A percentile compares a stretch with the other conserved stretches of the same genome.
These are phyloP conservation scores for Suillus plorans DNA, from an alignment of 768 basidiomycete species.

Conservation along the genomic window DNA sequence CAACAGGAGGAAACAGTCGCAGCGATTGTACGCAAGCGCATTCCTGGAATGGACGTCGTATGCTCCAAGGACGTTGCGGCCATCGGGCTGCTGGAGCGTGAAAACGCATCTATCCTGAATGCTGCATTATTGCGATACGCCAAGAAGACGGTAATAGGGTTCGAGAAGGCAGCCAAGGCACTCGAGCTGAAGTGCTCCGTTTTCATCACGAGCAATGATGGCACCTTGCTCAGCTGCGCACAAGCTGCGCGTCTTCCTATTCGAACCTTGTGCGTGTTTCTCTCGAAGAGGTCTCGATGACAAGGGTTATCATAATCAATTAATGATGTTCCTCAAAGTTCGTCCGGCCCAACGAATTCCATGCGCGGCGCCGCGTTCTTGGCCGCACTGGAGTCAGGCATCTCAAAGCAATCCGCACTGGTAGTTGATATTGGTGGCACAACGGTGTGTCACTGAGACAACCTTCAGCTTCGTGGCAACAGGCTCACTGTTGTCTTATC, in stretches of 20 bases:
- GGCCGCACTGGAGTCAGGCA: constrained; percentile 39
- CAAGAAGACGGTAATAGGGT: constrained; percentile 51
- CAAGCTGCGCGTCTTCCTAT: constrained; percentile 59
- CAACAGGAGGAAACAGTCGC: constrained; percentile 49
- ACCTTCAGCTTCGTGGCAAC: constrained; percentile 6
- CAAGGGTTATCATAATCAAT: constrained; percentile 2
- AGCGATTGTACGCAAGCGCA: constrained; percentile 39
- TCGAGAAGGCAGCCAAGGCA: constrained; percentile 47
- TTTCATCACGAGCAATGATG: constrained; percentile 62
- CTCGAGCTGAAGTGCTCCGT: constrained; percentile 49
- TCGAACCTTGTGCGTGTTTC: constrained; percentile 48
- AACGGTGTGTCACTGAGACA: constrained; percentile 34
- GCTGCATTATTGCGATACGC: constrained; percentile 63
- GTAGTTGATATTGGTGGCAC: constrained; percentile 69
- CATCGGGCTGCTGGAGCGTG: constrained; percentile 60
- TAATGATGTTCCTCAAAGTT: constrained; percentile 23
- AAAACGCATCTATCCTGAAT: constrained; percentile 69
- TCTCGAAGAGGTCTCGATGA: constrained; percentile 16
- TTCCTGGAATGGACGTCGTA: constrained; percentile 46
- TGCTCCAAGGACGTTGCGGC: constrained; percentile 58
- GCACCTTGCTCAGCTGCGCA: constrained; percentile 48
- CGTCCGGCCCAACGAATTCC: constrained; percentile 63
- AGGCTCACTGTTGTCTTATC: constrained; percentile 4
- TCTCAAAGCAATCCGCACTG: constrained; percentile 39
- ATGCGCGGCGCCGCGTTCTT: constrained; percentile 69